Percentiles rank a stretch among this genome's conserved stretches.
phyloP scores from a whole-genome alignment of 768 basidiomycete species.

The Russula sp. region DNA sequence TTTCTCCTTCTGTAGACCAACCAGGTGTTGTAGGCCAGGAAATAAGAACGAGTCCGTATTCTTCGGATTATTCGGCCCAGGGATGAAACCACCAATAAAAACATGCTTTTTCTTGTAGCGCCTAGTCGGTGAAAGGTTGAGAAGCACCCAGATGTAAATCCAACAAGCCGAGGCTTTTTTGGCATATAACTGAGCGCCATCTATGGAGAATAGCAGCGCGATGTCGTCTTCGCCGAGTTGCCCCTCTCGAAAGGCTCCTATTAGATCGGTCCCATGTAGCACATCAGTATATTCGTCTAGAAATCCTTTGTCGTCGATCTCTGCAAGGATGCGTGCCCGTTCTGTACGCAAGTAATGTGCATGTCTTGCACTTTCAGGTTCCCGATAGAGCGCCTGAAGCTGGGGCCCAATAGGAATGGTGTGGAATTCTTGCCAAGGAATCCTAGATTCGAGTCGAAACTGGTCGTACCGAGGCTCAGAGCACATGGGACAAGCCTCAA shows the following conservation, averaged over 20 bases:
- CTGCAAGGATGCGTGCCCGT: background rate
- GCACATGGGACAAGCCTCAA: background rate
- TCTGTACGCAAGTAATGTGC: background rate
- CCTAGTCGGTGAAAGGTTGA: slow-evolving; percentile 36
- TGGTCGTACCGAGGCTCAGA: background rate
- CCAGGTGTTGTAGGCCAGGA: too few species aligned
- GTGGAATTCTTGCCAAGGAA: background rate
- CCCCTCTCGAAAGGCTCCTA: background rate
- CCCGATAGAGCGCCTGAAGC: background rate
- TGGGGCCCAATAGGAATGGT: slow-evolving; percentile 5
- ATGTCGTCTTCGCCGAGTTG: background rate
- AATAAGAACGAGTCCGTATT: too few species aligned
- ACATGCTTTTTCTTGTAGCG: slow-evolving; percentile 27
- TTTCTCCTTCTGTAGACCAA: too few species aligned
- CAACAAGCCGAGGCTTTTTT: slow-evolving; percentile 27
- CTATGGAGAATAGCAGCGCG: background rate
- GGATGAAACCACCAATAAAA: slow-evolving; percentile 35
- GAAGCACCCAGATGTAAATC: slow-evolving; percentile 42
- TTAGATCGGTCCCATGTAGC: background rate
- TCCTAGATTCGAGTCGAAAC: background rate
- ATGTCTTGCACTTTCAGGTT: background rate
- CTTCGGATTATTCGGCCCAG: too few species aligned
- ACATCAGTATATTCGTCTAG: background rate
- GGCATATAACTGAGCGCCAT: background rate
- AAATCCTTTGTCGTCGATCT: background rate